phyloP scores from a whole-genome alignment of 176 grass and related monocot genomes.

The Triticum timopheevii region DNA sequence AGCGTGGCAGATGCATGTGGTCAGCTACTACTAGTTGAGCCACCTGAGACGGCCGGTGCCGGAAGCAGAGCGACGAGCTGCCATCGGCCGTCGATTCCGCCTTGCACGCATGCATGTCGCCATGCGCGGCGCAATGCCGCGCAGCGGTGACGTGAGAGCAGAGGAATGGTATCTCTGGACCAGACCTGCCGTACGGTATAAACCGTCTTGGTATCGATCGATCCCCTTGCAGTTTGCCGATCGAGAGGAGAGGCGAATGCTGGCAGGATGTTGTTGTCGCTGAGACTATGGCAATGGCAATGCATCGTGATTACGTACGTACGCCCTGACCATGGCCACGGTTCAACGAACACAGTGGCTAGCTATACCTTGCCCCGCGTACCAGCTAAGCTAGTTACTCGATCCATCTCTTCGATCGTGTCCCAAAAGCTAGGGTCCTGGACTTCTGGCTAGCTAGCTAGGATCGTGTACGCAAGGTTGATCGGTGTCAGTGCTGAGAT shows the following conservation, averaged over 20 bases:
- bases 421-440: background rate
- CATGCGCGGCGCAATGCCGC: background rate
- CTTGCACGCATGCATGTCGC: background rate
- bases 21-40: background rate
- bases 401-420: background rate
- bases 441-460: background rate
- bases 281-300: background rate
- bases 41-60: background rate
- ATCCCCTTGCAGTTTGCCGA: background rate
- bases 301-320: background rate
- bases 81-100: background rate
- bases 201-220: background rate
- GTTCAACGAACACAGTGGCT: background rate
- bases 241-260: background rate
- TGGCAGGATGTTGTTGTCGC: background rate
- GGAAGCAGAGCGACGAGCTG: slow-evolving; percentile 13
- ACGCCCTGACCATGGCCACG: background rate
- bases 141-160: background rate
- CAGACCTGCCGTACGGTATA: background rate
- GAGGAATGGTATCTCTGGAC: background rate
- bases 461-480: background rate
- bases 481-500: background rate
- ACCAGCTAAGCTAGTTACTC: background rate
- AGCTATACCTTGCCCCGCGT: background rate
- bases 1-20: background rate